Evolutionary conservation across 2,329 filamentous ascomycete genomes (phyloP).

Genomic region (Fulvia fulva): DNA sequence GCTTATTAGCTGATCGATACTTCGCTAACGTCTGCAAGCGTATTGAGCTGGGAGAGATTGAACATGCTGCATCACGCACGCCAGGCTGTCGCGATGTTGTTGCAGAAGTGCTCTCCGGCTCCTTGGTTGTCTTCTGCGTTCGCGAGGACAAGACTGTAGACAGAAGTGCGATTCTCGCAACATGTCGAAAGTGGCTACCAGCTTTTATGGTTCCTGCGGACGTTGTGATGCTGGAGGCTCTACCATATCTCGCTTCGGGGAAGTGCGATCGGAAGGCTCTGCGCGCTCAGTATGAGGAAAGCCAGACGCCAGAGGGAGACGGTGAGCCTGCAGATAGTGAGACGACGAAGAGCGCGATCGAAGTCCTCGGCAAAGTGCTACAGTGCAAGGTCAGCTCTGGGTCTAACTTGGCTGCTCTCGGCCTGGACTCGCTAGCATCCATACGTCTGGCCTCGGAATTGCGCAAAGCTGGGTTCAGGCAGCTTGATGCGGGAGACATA

Average conservation of each 20-base stretch:
- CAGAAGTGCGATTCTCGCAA: constrained; percentile 48
- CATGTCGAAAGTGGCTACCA: constrained; percentile 72
- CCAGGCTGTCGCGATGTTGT: constrained; percentile 61
- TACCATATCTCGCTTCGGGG: constrained; percentile 76
- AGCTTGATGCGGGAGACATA: constrained; percentile 57
- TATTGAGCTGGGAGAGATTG: constrained; percentile 56
- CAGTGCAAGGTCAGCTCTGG: constrained; percentile 14
- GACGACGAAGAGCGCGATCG: constrained; percentile 10
- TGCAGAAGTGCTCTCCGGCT: constrained; percentile 63
- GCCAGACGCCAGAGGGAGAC: not conserved
- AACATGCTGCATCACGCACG: constrained; percentile 63
- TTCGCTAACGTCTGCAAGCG: constrained; percentile 47
- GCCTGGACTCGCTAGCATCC: constrained; percentile 63
- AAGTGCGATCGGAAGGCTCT: constrained; percentile 72
- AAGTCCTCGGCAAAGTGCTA: constrained; percentile 23
- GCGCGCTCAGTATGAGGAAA: constrained; percentile 50
- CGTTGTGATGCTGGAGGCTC: constrained; percentile 57
- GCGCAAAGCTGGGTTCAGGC: constrained; percentile 51
- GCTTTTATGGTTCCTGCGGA: constrained; percentile 79
- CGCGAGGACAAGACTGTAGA: constrained; percentile 42
- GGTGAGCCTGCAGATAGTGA: constrained; percentile 27
- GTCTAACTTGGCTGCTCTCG: constrained; percentile 50
- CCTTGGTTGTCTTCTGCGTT: constrained; percentile 71
- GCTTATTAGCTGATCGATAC: constrained; percentile 52
- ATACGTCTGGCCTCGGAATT: constrained; percentile 64